Evolutionary conservation across 2,329 filamentous ascomycete genomes (phyloP).

Genomic region (Juglanconis sp.): DNA sequence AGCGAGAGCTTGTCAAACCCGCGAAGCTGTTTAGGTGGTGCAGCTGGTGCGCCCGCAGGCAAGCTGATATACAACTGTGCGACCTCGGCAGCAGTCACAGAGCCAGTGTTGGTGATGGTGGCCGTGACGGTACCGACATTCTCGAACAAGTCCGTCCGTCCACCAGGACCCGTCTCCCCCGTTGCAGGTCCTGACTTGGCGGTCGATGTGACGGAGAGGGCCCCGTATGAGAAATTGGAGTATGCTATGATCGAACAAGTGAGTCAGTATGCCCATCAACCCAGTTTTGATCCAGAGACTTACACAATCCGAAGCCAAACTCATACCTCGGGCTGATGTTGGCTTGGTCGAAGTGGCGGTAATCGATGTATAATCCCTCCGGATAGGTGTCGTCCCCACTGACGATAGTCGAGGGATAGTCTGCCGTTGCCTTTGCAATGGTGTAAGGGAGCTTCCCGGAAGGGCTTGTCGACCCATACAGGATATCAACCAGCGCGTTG

Average conservation of each 20-base stretch:
- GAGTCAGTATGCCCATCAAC: not conserved
- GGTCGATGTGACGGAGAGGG: constrained; percentile 39
- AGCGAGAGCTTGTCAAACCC: constrained; percentile 61
- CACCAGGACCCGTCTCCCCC: constrained; percentile 39
- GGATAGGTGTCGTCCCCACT: constrained; percentile 48
- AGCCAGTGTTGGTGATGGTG: constrained; percentile 64
- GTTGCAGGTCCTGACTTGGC: constrained; percentile 37
- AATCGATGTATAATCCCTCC: constrained; percentile 63
- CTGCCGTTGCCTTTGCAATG: constrained; percentile 43
- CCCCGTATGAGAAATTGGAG: constrained; percentile 62
- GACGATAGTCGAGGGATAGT: constrained; percentile 40
- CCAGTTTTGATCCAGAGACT: constrained; percentile 22
- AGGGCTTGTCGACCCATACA: constrained; percentile 57
- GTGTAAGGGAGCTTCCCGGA: constrained; percentile 50
- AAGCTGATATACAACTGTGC: constrained; percentile 57
- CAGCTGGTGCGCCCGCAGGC: constrained; percentile 35
- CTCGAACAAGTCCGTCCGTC: constrained; percentile 44
- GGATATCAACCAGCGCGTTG: constrained; percentile 69
- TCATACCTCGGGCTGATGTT: constrained; percentile 58
- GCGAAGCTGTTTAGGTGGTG: constrained; percentile 51
- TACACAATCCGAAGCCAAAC: constrained; percentile 61
- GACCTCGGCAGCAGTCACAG: constrained; percentile 60
- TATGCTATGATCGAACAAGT: constrained; percentile 46
- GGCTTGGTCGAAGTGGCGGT: constrained; percentile 58
- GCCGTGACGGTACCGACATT: constrained; percentile 49